phyloP scores from a whole-genome alignment of 352 stramenopile species.

The Globisporangium nodosum region DNA sequence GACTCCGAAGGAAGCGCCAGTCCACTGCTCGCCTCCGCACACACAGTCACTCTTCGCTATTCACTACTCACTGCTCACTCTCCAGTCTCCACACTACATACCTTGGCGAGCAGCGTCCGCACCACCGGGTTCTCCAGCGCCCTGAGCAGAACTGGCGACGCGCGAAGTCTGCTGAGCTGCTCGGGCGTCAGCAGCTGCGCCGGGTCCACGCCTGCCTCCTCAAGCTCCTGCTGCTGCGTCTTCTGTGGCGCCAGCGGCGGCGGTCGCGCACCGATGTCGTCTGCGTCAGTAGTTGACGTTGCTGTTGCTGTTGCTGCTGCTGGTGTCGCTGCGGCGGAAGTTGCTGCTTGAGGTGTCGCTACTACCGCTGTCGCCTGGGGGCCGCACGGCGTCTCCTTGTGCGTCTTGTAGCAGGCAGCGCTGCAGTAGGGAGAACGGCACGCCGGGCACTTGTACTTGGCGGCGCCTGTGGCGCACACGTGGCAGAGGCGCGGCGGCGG shows the following conservation, averaged over 20 bases:
- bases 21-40: neutral
- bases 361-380: slow-evolving; percentile 6
- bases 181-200: slow-evolving; percentile 38
- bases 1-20: neutral
- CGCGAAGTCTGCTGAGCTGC: slow-evolving; percentile 39
- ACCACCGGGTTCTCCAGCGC: slow-evolving; percentile 48
- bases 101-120: slow-evolving; percentile 41
- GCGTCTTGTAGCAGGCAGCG: slow-evolving; percentile 68
- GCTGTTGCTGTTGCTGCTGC: neutral
- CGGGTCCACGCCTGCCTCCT: slow-evolving; percentile 14
- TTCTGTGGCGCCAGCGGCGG: neutral
- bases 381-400: slow-evolving; percentile 65
- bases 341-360: slow-evolving; percentile 3
- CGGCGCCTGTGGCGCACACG: slow-evolving; percentile 39
- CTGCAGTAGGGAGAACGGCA: slow-evolving; percentile 75
- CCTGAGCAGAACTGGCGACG: slow-evolving; percentile 28
- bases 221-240: slow-evolving; percentile 21
- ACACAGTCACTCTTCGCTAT: no score
- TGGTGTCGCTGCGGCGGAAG: slow-evolving; percentile 1
- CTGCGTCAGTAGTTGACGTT: neutral
- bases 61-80: neutral
- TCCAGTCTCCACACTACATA: slow-evolving; percentile 12
- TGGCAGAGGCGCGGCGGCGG: slow-evolving; percentile 28
- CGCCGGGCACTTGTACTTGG: slow-evolving; percentile 84
- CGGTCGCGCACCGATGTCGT: neutral